These are phyloP conservation scores for Penicillium tannophilum DNA, from an alignment of 495 filamentous ascomycete species.

Conservation along the genomic window DNA sequence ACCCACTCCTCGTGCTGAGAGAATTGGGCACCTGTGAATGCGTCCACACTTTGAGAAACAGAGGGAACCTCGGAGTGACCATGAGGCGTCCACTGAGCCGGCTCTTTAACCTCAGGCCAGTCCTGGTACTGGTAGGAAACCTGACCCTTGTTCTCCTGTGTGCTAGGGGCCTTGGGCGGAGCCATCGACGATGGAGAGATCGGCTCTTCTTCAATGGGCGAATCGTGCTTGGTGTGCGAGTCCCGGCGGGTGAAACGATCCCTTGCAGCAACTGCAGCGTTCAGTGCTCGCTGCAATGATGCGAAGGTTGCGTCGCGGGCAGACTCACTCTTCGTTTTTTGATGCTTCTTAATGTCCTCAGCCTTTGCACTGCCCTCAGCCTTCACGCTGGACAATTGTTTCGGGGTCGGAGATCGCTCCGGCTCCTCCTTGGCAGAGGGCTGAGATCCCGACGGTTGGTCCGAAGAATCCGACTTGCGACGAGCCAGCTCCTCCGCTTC, in stretches of 20 bases:
- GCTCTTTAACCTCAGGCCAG: constrained; percentile 36
- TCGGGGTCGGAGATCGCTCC: constrained; percentile 36
- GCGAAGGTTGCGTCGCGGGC: constrained; percentile 49
- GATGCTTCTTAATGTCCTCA: constrained; percentile 34
- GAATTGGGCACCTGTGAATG: constrained; percentile 24
- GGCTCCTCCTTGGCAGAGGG: constrained; percentile 30
- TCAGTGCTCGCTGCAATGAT: constrained; percentile 47
- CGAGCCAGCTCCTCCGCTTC: constrained; percentile 46
- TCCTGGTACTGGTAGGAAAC: constrained; percentile 31
- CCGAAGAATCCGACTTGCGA: constrained; percentile 35
- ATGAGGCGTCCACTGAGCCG: constrained; percentile 40
- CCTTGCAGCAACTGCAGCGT: constrained; percentile 46
- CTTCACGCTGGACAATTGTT: constrained; percentile 25
- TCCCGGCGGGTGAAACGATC: constrained; percentile 35
- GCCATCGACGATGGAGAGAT: constrained; percentile 40
- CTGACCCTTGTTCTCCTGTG: constrained; percentile 21
- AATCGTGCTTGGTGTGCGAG: constrained; percentile 24
- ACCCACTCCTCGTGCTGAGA: constrained; percentile 35
- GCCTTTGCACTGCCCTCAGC: constrained; percentile 29
- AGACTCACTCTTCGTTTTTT: constrained; percentile 46
- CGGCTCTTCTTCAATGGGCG: constrained; percentile 22
- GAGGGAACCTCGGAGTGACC: constrained; percentile 27
- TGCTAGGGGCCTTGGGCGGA: constrained; percentile 20
- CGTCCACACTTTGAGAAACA: constrained; percentile 18
- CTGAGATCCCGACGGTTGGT: constrained; percentile 28